Evolutionary conservation across 2,329 filamentous ascomycete species (phyloP), one percentile per base, ranked within the genome.

Genomic region (Phialemonium atrogriseum): DNA sequence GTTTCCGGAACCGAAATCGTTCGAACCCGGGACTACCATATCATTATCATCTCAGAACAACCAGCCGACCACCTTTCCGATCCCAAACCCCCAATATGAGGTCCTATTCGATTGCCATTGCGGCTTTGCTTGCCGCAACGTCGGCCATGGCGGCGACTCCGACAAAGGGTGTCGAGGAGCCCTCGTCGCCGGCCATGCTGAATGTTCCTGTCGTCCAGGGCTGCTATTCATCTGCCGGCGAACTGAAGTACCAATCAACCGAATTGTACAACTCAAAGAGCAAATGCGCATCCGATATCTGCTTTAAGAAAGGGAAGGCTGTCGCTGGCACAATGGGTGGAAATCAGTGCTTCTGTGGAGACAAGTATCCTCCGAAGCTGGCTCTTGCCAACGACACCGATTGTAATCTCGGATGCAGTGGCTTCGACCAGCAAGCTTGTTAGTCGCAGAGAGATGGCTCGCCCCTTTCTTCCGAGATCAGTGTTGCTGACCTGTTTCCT

Each of bases 331-430:
- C 84, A 26, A 72, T 68, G 7, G 66, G 68, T 12, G 72, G 72
- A 11, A 62, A 66, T 12, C 57, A 74, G 41, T 94, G 87, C 59
- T 84, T 66, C 48, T 94, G 87, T 48, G 87, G 86, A 37, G 60
- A 75, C 40, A 56, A 66, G 36, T 68, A 88, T 28, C 87, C 87
- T 1, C 64, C 77, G 11, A 47, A 62, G 23, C 60, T 60, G 11
- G 60, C 62, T 24, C 51, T 77, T 37, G 68, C 74, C 6, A 59
- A 68, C 26, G 69, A 80, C 48, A 52, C 51, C 7, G 58, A 75
- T 11, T 94, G 87, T 59, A 64, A 73, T 48, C 68, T 66, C 17
- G 50, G 63, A 1, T 94, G 87, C 52, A 63, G 71, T 15, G 82
- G 76, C 7, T 88, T 63, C 46, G 59, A 58, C 14, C 20, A 50